phyloP scores from a whole-genome alignment of 108 stramenopile species.

The Skeletonema menzelii region DNA sequence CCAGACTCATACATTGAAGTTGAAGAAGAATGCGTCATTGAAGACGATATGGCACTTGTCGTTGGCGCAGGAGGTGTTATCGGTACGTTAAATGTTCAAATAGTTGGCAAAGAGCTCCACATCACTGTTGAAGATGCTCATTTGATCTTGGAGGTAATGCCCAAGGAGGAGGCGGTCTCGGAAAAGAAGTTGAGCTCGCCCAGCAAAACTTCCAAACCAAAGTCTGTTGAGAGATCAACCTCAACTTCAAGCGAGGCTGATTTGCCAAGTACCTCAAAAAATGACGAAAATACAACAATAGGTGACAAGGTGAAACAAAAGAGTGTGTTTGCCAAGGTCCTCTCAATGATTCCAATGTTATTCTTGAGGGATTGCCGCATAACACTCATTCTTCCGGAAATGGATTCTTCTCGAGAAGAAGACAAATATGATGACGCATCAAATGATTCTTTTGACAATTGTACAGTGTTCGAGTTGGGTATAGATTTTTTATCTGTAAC shows the following conservation, averaged over 20 bases:
- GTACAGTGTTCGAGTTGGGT: slow-evolving; percentile 62
- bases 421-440: slow-evolving; percentile 16
- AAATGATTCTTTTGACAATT: slow-evolving; percentile 34
- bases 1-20: slow-evolving; percentile 50
- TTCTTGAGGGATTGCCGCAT: slow-evolving; percentile 73
- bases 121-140: slow-evolving; percentile 79
- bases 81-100: slow-evolving; percentile 68
- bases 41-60: slow-evolving; percentile 49
- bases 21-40: slow-evolving; percentile 47
- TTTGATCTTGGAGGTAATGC: slow-evolving; percentile 66
- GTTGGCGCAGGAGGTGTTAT: slow-evolving; percentile 73
- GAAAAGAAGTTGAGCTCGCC: slow-evolving; percentile 25
- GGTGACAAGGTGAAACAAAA: slow-evolving; percentile 72
- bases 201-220: slow-evolving; percentile 25
- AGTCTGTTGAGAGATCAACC: slow-evolving; percentile 2
- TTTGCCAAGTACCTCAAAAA: slow-evolving; percentile 2
- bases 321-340: slow-evolving; percentile 53
- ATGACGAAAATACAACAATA: slow-evolving; percentile 42
- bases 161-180: slow-evolving; percentile 15
- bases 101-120: slow-evolving; percentile 70
- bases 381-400: slow-evolving; percentile 57
- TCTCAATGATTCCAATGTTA: slow-evolving; percentile 73
- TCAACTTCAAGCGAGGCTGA: slow-evolving; percentile 16
- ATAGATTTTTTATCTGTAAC: slow-evolving; percentile 79
- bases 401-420: slow-evolving; percentile 22